Evolutionary conservation across 306 rosid genomes (phyloP), one percentile per base, ranked within the genome.

Genomic region (Dryas alaskensis): DNA sequence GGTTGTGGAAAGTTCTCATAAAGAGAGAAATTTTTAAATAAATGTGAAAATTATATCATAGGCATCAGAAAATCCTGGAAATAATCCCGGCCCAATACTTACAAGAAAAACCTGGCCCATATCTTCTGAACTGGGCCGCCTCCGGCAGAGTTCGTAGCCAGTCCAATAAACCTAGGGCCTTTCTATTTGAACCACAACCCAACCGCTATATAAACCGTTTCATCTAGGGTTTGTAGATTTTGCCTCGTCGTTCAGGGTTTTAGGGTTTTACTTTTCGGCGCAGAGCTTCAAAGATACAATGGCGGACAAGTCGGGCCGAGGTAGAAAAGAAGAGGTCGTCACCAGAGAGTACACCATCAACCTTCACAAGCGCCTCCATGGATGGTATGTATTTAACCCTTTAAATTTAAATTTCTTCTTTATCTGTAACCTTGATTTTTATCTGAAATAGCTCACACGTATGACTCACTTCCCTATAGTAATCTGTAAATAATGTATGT

Each of bases 281-380:
- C 69, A 49, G 76, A 72, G 67, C 76, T 72, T 72, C 74, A 65
- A 31, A 48, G 71, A 22, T 17, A 31, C 48, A 74, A 86, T 86
- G 87, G 89, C 73, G 57, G 87, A 86, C 17, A 86, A 73, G 84
- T 40, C 57, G 37, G 46, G 74, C 16, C 84, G 73, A 40, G 87
- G 80, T 4, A 78, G 84, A 7, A 86, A 81, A 79, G 82, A 83
- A 67, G 82, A 83, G 77, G 80, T 83, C 16, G 81, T 81, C 10
- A 65, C 69, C 55, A 78, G 87, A 73, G 86, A 86, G 81, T 76
- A 86, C 55, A 83, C 82, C 19, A 63, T 86, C 77, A 86, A 83
- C 74, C 85, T 86, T 10, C 89, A 86, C 79, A 83, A 81, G 27
- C 82, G 87, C 64, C 77, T 83, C 16, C 84, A 83, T 76, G 87